Evolutionary conservation across 208 protist species (phyloP).

Genomic region (Strigomonas culicis): DNA sequence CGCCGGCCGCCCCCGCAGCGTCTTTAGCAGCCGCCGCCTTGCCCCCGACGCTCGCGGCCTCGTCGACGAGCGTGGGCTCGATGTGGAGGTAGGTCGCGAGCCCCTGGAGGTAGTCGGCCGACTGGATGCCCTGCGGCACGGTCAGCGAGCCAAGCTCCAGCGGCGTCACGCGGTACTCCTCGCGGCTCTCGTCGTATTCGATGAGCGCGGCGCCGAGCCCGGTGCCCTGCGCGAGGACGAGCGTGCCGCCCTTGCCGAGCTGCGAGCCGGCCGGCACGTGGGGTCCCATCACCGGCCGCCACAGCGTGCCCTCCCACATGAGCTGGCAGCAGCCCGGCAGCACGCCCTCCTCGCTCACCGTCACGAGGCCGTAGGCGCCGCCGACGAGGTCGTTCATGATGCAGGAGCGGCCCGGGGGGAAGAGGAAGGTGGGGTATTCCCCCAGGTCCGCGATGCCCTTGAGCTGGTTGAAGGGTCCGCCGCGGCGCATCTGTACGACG

Average conservation of each 20-base stretch:
- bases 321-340: slow-evolving; percentile 58
- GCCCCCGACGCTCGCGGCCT: slow-evolving; percentile 9
- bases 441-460: slow-evolving; percentile 42
- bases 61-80: neutral
- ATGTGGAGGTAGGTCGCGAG: slow-evolving; percentile 17
- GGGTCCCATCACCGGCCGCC: slow-evolving; percentile 22
- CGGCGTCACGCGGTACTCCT: slow-evolving; percentile 39
- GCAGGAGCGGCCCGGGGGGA: slow-evolving; percentile 41
- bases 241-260: slow-evolving; percentile 40
- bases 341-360: slow-evolving; percentile 35
- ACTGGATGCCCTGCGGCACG: slow-evolving; percentile 17
- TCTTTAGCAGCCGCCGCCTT: slow-evolving; percentile 1
- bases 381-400: slow-evolving; percentile 72
- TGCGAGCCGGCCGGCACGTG: slow-evolving; percentile 15
- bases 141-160: slow-evolving; percentile 50
- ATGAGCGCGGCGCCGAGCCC: slow-evolving; percentile 65
- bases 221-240: slow-evolving; percentile 58
- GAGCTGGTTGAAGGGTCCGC: slow-evolving; percentile 67
- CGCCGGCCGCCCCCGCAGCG: too few species aligned
- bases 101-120: slow-evolving; percentile 18
- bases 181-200: slow-evolving; percentile 30
- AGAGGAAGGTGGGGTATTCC: slow-evolving; percentile 50
- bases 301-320: slow-evolving; percentile 69
- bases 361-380: slow-evolving; percentile 58
- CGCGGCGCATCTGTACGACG: slow-evolving; percentile 32